Percentiles rank a stretch among this genome's conserved stretches.
phyloP scores from a whole-genome alignment of 345 rosid genomes.

The Syzygium oleosum region DNA sequence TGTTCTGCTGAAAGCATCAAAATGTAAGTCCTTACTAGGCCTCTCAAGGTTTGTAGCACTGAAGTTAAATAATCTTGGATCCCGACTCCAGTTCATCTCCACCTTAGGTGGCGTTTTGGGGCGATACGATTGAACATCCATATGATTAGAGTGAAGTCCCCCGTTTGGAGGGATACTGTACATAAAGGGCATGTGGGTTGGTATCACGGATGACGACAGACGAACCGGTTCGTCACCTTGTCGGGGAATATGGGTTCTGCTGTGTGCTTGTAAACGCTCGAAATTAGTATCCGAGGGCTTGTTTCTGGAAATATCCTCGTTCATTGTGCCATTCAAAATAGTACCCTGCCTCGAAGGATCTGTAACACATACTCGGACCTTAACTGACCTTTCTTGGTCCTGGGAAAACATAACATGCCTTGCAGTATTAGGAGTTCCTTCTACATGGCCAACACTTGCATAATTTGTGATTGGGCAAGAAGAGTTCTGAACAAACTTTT shows the following conservation, averaged over 20 bases:
- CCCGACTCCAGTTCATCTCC: slow-evolving; percentile 16
- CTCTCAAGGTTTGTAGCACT: slow-evolving; percentile 32
- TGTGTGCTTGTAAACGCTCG: slow-evolving; percentile 25
- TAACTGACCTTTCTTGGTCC: slow-evolving; percentile 32
- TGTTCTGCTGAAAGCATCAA: slow-evolving; percentile 19
- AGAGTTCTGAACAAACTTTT: slow-evolving; percentile 31
- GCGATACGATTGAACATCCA: slow-evolving; percentile 18
- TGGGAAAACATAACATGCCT: slow-evolving; percentile 26
- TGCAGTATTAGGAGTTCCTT: slow-evolving; percentile 28
- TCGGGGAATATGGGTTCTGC: slow-evolving; percentile 36
- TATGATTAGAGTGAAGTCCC: slow-evolving; percentile 22
- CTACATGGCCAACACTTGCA: slow-evolving; percentile 17
- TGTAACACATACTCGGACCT: slow-evolving; percentile 28
- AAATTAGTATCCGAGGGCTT: slow-evolving; percentile 23
- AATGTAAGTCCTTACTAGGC: slow-evolving; percentile 32
- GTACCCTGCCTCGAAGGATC: slow-evolving; percentile 22
- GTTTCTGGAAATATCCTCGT: slow-evolving; percentile 31
- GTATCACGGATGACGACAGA: slow-evolving; percentile 37
- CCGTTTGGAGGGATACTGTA: slow-evolving; percentile 23
- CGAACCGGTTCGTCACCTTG: slow-evolving; percentile 39
- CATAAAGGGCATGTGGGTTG: slow-evolving; percentile 35
- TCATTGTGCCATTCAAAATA: slow-evolving; percentile 34
- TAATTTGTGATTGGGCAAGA: slow-evolving; percentile 23
- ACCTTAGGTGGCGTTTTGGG: slow-evolving; percentile 22
- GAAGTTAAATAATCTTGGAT: slow-evolving; percentile 22